Evolutionary conservation across 495 filamentous ascomycete genomes (phyloP), one percentile per base, ranked within the genome.

Genomic region (Apodospora peruviana): DNA sequence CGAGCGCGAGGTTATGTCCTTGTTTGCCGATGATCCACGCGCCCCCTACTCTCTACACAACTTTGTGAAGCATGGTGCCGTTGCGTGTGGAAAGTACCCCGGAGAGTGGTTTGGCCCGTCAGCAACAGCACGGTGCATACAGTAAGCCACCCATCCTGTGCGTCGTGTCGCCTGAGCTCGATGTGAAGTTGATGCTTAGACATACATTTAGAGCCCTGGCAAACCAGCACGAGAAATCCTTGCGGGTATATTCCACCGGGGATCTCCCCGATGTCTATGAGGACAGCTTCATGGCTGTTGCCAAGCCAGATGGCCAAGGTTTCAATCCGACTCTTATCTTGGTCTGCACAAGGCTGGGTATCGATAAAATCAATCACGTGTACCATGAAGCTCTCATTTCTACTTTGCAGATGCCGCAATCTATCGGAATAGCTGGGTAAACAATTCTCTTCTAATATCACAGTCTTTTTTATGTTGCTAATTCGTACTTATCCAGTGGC

Each of bases 61-160:
- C 51, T 98, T 98, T 57, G 94, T 97, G 22, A 73, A 84, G 41
- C 85, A 95, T 57, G 94, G 94, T 3, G 89, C 91, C 16, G 73
- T 79, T 25, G 86, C 86, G 11, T 98, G 93, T 61, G 90, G 89
- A 5, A 97, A 96, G 62, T 85, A 91, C 64, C 91, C 94, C 0
- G 94, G 94, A 20, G 88, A 96, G 67, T 99, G 94, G 94, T 99
- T 99, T 74, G 94, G 94, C 9, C 94, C 94, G n/a, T 95, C 89
- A 14, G 93, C 94, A 5, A 94, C 94, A 2, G 89, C 94, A n/a
- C 81, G 83, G 48, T 96, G 94, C 65, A 95, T 99, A 45, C 84
- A 94, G 90, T 96, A 68, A 59, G 88, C 73, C 11, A 22, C n/a
- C 5, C 19, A 18, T 11, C 32, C n/a, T n/a, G n/a, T n/a, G n/a